Percentiles rank a stretch among this genome's conserved stretches.
Evolutionary conservation across 495 filamentous ascomycete genomes (phyloP).

Genomic region (Penicillium atrosanguineum): DNA sequence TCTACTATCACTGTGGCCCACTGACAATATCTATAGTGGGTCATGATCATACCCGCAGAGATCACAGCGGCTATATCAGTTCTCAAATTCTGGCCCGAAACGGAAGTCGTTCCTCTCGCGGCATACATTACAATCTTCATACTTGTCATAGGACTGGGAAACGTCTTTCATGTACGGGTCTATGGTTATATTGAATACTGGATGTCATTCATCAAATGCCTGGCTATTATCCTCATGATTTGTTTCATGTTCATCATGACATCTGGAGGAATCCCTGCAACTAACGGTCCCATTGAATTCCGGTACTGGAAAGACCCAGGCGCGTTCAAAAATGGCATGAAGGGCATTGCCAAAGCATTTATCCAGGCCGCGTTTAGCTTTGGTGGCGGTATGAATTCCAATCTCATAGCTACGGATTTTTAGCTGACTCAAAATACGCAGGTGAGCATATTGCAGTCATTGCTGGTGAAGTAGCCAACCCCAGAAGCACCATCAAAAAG

Average conservation of each 20-base stretch:
- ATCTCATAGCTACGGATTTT: background rate
- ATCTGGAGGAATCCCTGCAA: conserved; percentile 27
- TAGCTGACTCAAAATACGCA: background rate
- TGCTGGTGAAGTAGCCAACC: conserved; percentile 26
- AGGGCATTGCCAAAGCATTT: conserved; percentile 30
- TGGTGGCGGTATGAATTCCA: conserved; percentile 19
- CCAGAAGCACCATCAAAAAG: conserved; percentile 25
- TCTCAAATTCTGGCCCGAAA: conserved; percentile 27
- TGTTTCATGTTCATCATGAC: conserved; percentile 36
- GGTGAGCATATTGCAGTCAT: conserved; percentile 32
- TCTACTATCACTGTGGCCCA: too few species aligned
- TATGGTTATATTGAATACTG: conserved; percentile 30
- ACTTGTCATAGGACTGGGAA: conserved; percentile 15
- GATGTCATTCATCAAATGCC: conserved; percentile 30
- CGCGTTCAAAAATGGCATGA: conserved; percentile 32
- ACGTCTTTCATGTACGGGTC: conserved; percentile 24
- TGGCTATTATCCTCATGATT: conserved; percentile 26
- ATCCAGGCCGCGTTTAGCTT: conserved; percentile 31
- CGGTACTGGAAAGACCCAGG: conserved; percentile 28
- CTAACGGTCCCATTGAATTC: conserved; percentile 27
- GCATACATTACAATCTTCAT: conserved; percentile 31
- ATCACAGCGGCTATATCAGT: conserved; percentile 30
- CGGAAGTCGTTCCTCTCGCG: conserved; percentile 21
- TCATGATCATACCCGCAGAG: conserved; percentile 32
- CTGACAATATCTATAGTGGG: conserved; percentile 20